Percentiles rank a stretch among this genome's conserved stretches.
These are phyloP conservation scores for Monilinia polystroma DNA, from an alignment of 2,329 filamentous ascomycete species.

Conservation along the genomic window DNA sequence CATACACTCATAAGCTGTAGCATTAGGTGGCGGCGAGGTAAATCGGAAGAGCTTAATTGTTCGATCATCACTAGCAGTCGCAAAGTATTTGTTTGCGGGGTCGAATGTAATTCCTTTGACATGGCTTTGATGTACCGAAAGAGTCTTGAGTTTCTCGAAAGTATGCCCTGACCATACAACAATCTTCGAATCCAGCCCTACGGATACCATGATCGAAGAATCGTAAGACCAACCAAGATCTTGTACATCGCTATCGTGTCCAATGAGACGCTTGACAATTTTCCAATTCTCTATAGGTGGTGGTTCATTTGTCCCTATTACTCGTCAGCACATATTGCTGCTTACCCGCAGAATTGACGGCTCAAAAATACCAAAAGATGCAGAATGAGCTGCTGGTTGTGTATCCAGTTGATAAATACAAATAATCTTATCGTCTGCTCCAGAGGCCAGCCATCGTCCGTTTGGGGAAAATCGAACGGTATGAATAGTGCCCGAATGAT, in stretches of 20 bases:
- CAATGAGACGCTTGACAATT: conserved; percentile 86
- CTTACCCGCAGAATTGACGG: conserved; percentile 20
- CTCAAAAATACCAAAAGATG: conserved; percentile 68
- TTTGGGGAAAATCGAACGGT: conserved; percentile 96
- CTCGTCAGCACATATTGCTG: conserved; percentile 15
- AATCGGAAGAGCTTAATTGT: conserved; percentile 97
- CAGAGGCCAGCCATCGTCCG: conserved; percentile 91
- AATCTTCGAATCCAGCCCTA: conserved; percentile 95
- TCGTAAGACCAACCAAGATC: conserved; percentile 97
- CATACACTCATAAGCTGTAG: conserved; percentile 90
- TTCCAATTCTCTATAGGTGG: conserved; percentile 98
- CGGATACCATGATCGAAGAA: conserved; percentile 91
- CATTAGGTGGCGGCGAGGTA: conserved; percentile 84
- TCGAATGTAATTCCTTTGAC: conserved; percentile 99
- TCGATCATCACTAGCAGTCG: conserved; percentile 93
- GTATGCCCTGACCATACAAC: conserved; percentile 98
- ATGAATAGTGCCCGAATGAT: conserved; percentile 96
- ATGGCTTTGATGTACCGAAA: conserved; percentile 91
- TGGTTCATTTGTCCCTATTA: conserved; percentile 72
- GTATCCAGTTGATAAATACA: conserved; percentile 88
- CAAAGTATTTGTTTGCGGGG: conserved; percentile 98
- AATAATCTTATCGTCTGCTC: conserved; percentile 98
- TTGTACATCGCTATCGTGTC: conserved; percentile 98
- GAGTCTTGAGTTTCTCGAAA: conserved; percentile 94
- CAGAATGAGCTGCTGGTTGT: conserved; percentile 70